Base-by-base conservation (phyloP, 768 basidiomycete genomes). In the Trametes elegans region DNA sequence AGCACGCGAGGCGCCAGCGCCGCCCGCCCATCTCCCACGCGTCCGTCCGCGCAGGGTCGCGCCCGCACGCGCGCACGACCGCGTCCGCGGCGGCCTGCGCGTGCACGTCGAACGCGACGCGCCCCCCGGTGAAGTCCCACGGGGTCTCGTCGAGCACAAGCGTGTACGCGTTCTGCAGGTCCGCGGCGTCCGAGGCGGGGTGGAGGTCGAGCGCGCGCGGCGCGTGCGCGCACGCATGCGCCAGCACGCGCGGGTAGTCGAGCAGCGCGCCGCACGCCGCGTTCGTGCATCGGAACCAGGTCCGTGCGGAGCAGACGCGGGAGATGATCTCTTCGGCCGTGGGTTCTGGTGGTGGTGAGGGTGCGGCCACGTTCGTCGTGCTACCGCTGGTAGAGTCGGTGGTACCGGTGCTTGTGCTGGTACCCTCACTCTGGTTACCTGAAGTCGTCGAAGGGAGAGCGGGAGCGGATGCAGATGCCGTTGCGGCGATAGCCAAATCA, bases 261-360 rank as follows among this genome's bases (percentile, higher is more conserved):
- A 56, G 46, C 10, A 53, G 51, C 19, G 53, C 52, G 42, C 23
- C 31, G 45, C 53, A 50, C 11, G 18, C 13, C 26, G 47, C 8
- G 40, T 34, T n/a, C n/a, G 39, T 50, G 48, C 55, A 56, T 2
- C 55, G 55, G 48, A 56, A 56, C 47, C 47, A 56, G 9, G 55
- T 49, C n/a, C 26, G 29, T 13, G 47, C 45, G 54, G 39, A 35
- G 24, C 29, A 36, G 23, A 27, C 32, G 31, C 39, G 46, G 14
- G 26, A 7, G 38, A 8, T n/a, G 27, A 49, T 14, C 23, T 38
- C 32, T 11, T 19, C 34, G 23, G 21, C 40, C 18, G 21, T 23
- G 29, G 48, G 39, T 7, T 24, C 16, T 47, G 23, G 32, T 14
- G 16, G 9, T 36, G 32, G 23, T 3, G 13, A 39, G 38, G 38